These are phyloP conservation scores for Pisolithus microcarpus DNA, from an alignment of 768 basidiomycete species.

Conservation along the genomic window DNA sequence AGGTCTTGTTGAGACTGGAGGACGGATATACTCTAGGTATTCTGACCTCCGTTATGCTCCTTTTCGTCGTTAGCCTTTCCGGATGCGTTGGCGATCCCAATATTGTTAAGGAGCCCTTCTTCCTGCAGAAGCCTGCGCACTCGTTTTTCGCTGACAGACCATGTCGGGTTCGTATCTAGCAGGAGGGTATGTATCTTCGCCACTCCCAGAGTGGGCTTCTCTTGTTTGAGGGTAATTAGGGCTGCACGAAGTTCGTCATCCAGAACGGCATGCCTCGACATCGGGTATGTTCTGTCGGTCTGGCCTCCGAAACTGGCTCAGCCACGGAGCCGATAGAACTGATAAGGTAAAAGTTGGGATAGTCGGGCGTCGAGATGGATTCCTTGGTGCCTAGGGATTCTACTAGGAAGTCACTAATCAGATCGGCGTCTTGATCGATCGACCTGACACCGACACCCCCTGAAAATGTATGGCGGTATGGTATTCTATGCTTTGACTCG, in stretches of 20 bases:
- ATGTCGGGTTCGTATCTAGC: conserved; percentile 51
- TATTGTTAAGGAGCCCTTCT: conserved; percentile 36
- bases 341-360: too few relatives aligned
- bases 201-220: conserved; percentile 61
- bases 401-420: too few relatives aligned
- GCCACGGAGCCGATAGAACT: too few relatives aligned
- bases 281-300: neutral
- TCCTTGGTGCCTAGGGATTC: too few relatives aligned
- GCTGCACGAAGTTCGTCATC: conserved; percentile 59
- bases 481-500: too few relatives aligned
- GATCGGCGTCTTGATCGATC: too few relatives aligned
- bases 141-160: conserved; percentile 82
- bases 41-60: neutral
- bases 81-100: conserved; percentile 12
- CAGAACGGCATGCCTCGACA: conserved; percentile 6
- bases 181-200: conserved; percentile 63
- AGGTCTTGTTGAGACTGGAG: conserved; percentile 55
- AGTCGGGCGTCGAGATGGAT: too few relatives aligned
- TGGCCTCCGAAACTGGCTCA: neutral
- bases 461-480: too few relatives aligned
- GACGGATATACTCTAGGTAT: conserved; percentile 39
- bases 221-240: conserved; percentile 46
- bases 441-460: too few relatives aligned
- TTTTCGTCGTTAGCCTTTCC: conserved; percentile 2
- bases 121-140: conserved; percentile 62